Base-by-base conservation (phyloP, 2,329 filamentous ascomycete species). In the Trichoderma afroharzianum region DNA sequence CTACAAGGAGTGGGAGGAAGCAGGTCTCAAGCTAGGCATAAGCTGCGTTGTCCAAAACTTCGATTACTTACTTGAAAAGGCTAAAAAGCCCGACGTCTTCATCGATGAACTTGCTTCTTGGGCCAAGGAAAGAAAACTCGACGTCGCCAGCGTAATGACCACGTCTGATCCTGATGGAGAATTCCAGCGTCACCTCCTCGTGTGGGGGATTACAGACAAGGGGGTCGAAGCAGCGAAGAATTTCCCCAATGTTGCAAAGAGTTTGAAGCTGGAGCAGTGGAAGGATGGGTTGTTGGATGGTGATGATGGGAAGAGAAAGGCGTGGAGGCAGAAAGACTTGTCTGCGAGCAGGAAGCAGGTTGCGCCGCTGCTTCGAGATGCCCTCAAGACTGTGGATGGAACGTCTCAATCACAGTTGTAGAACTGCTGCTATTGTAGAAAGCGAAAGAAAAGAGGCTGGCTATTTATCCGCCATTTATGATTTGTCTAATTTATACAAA, bases 1-100 rank as follows among this genome's bases (percentile, higher is more conserved):
- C 81, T 97, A 95, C 82, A 97, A 97, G 82, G 86, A 92, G 77
- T 96, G 93, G 93, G 82, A 82, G 12, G 88, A 89, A 70, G 82
- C 82, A 12, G 82, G 80, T 0, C 78, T 89, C 47, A 84, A 82
- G 21, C 84, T 95, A 5, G 93, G 93, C n/a, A 88, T 93, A 18
- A 88, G 88, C 76, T 88, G 88, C 55, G 84, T 91, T 3, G 88
- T 92, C 3, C 89, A 89, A 74, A 81, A 86, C n/a, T 80, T 95
- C 6, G 80, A 81, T 5, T 92, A 90, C 73, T 80, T 95, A 50
- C 78, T 88, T 12, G 76, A 80, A 15, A 88, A 88, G 75, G 88
- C 87, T 2, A 84, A 81, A 3, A 81, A 83, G 2, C 79, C 83
- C 6, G 76, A 76, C 1, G 79, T 79, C 0, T 84, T 94, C 6